Evolutionary conservation across 805 yeast species (phyloP).

Genomic region (Teunomyces stri): DNA sequence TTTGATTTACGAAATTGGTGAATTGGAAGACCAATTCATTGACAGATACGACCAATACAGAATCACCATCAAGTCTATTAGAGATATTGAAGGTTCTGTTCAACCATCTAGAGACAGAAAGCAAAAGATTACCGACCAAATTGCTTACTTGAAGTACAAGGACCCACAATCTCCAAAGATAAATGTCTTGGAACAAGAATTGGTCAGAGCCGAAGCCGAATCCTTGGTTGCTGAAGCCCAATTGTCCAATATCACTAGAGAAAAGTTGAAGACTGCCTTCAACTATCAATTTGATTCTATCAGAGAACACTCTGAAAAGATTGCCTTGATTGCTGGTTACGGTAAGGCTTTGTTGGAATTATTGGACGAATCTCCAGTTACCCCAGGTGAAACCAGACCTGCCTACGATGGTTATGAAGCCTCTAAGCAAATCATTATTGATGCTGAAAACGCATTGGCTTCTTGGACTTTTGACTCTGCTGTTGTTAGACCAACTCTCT

Average conservation of each 20-base stretch:
- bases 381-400: slow-evolving; percentile 99
- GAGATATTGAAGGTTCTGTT: slow-evolving; percentile 96
- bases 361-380: slow-evolving; percentile 93
- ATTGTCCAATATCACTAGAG: slow-evolving; percentile 96
- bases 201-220: slow-evolving; percentile 99
- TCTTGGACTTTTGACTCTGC: slow-evolving; percentile 97
- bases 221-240: slow-evolving; percentile 99
- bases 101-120: slow-evolving; percentile 98
- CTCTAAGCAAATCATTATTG: slow-evolving; percentile 94
- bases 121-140: slow-evolving; percentile 95
- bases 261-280: slow-evolving; percentile 95
- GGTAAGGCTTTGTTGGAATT: slow-evolving; percentile 96
- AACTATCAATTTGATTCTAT: slow-evolving; percentile 94
- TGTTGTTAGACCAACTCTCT: slow-evolving; percentile 88
- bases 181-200: slow-evolving; percentile 93
- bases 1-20: slow-evolving; percentile 92
- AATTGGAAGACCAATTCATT: slow-evolving; percentile 95
- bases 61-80: slow-evolving; percentile 87
- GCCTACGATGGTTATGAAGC: slow-evolving; percentile 98
- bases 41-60: slow-evolving; percentile 98
- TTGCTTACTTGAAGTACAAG: slow-evolving; percentile 96
- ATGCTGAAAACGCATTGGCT: slow-evolving; percentile 92
- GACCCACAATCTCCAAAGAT: slow-evolving; percentile 98
- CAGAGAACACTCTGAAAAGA: slow-evolving; percentile 93
- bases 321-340: slow-evolving; percentile 96